phyloP scores from a whole-genome alignment of 2,329 filamentous ascomycete genomes.

The Cordyceps cicadae region DNA sequence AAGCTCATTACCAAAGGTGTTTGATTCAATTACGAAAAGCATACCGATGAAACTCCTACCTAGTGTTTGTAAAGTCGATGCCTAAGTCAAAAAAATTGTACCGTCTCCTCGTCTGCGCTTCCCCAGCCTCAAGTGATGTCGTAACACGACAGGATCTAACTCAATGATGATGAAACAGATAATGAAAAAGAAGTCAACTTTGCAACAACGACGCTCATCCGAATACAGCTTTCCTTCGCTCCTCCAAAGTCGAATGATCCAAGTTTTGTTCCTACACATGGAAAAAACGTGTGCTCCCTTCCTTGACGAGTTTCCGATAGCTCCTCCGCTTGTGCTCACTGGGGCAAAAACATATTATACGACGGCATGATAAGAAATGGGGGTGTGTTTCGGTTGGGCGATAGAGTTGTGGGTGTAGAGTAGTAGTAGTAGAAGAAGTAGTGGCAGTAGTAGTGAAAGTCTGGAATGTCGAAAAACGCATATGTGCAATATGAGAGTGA shows the following conservation, averaged over 20 bases:
- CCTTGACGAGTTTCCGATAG: neutral
- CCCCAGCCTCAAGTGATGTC: neutral
- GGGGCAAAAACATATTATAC: constrained; percentile 11
- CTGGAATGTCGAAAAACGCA: neutral
- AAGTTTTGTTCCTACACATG: neutral
- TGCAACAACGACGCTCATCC: constrained; percentile 4
- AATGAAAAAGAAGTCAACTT: neutral
- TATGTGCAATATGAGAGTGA: neutral
- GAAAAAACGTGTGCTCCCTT: neutral
- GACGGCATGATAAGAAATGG: constrained; percentile 8
- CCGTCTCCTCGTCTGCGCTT: neutral
- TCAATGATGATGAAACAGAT: constrained; percentile 7
- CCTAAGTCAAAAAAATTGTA: constrained; percentile 6
- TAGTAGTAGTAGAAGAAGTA: neutral
- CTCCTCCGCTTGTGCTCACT: neutral
- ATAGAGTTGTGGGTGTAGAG: neutral
- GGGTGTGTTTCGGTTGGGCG: neutral
- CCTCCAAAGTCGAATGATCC: neutral
- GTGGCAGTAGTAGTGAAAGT: constrained; percentile 1
- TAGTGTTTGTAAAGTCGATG: constrained; percentile 12
- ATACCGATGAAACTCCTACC: constrained; percentile 14
- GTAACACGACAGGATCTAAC: neutral
- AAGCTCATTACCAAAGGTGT: neutral
- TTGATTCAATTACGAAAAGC: constrained; percentile 14
- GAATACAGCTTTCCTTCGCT: neutral